Evolutionary conservation across 1,284 basidiomycete genomes (phyloP), one percentile per base, ranked within the genome.

Genomic region (Ustilago shanxiensis): DNA sequence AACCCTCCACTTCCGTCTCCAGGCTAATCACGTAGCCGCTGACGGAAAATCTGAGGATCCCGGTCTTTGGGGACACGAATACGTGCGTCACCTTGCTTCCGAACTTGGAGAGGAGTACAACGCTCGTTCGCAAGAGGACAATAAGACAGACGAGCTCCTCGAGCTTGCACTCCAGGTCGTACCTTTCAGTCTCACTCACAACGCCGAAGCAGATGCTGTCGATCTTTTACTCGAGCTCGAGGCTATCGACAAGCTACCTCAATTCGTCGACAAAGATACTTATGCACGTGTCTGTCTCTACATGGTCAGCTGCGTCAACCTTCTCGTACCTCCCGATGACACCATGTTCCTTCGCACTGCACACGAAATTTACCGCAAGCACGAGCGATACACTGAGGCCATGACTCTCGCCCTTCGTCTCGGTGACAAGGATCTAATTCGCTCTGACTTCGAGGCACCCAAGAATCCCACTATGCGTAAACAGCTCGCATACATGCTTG

Each of bases 1-100:
- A 65, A 99, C 97, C 1, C 91, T 99, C 29, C 60, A 62, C 22
- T 86, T 79, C 76, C 79, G 85, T 33, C 74, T 86, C 31, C 50
- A 76, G 50, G 83, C 83, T 13, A 72, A 75, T 35, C 50, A 66
- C 20, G 73, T 84, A 14, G 63, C 72, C n/a, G 50, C 68, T 28
- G 53, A 58, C 11, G 75, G 74, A 41, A 71, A 70, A 41, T 74
- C 82, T 13, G 83, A 86, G 56, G 93, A 95, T 67, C 95, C 97
- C 0, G 96, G 96, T 29, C 90, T 92, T 29, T 99, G 97, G 97
- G 97, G 97, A 10, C 95, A 99, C 87, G 97, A 99, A 88, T 99
- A 99, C 85, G 94, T 99, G 72, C 92, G 96, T 52, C 97, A 99
- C 86, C 90, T 99, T 47, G 95, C 97, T 11, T 92, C 97, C 2